Conservation (phyloP, 1,284 basidiomycete genomes). For the Takashimella tepidaria region DNA sequence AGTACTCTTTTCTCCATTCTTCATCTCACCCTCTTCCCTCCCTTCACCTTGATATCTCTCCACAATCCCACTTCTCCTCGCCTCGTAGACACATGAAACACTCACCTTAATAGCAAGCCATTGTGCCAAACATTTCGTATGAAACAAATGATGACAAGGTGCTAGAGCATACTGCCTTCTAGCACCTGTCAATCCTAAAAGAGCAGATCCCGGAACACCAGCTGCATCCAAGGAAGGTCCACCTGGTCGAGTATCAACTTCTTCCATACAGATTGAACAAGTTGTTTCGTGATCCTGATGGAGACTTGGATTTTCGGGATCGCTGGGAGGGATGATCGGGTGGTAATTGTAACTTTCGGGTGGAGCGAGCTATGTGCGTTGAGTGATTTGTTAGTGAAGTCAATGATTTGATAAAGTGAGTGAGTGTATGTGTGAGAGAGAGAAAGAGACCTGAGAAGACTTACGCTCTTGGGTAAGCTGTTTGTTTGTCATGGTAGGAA, state of each 20-base stretch:
- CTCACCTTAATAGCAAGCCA: constrained; percentile 84
- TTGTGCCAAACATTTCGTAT: constrained; percentile 73
- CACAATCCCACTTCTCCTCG: too few relatives aligned
- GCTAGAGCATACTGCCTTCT: constrained; percentile 74
- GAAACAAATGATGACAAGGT: constrained; percentile 84
- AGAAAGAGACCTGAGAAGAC: too few relatives aligned
- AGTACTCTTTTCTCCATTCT: not conserved
- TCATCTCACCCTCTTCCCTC: not conserved
- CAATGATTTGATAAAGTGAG: constrained; percentile 1
- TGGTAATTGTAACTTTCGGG: constrained; percentile 74
- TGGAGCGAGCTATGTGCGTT: constrained; percentile 58
- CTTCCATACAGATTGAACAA: constrained; percentile 87
- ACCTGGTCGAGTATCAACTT: constrained; percentile 58
- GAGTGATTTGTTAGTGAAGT: constrained; percentile 2
- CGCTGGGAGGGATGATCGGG: constrained; percentile 63
- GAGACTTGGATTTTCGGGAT: constrained; percentile 62
- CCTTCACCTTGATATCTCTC: not conserved
- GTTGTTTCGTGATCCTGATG: constrained; percentile 60
- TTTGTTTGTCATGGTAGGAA: too few relatives aligned
- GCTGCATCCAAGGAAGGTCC: constrained; percentile 35
- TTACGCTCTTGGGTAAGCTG: constrained; percentile 34
- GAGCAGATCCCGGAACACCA: constrained; percentile 32
- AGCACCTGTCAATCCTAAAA: constrained; percentile 42
- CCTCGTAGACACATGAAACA: constrained; percentile 1
- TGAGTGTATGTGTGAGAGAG: not conserved